Evolutionary conservation across 768 basidiomycete species (phyloP).

Genomic region (Suillus luteus): DNA sequence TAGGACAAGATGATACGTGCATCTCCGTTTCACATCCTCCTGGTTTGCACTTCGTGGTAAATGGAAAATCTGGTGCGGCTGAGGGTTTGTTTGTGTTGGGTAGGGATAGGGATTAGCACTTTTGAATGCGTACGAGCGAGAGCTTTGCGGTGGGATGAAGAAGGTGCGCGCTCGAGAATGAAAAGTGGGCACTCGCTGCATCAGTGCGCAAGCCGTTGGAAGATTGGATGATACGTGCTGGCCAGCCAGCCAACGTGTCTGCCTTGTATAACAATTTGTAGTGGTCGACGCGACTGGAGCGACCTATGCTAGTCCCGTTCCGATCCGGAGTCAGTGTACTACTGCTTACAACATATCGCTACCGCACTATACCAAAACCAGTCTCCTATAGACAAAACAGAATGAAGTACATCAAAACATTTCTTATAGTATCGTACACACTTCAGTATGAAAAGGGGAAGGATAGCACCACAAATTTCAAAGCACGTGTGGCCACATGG

Average conservation of each 20-base stretch:
- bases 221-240: neutral
- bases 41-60: conserved; percentile 53
- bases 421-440: neutral
- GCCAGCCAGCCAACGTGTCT: neutral
- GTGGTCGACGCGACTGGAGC: too few relatives aligned
- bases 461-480: neutral
- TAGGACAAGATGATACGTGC: conserved; percentile 22
- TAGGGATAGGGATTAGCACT: conserved; percentile 47
- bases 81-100: conserved; percentile 51
- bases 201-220: neutral
- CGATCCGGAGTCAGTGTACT: neutral
- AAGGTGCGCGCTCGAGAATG: neutral
- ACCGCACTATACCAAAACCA: neutral
- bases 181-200: neutral
- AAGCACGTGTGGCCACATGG: neutral
- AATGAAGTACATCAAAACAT: neutral
- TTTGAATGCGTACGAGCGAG: conserved; percentile 23
- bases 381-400: neutral
- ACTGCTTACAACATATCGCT: neutral
- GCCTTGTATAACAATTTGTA: neutral
- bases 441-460: neutral
- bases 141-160: conserved; percentile 12
- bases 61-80: conserved; percentile 66
- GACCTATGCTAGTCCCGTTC: neutral
- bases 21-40: conserved; percentile 57